Base-by-base conservation (phyloP, 2,329 filamentous ascomycete genomes). In the Tothia fuscella region DNA sequence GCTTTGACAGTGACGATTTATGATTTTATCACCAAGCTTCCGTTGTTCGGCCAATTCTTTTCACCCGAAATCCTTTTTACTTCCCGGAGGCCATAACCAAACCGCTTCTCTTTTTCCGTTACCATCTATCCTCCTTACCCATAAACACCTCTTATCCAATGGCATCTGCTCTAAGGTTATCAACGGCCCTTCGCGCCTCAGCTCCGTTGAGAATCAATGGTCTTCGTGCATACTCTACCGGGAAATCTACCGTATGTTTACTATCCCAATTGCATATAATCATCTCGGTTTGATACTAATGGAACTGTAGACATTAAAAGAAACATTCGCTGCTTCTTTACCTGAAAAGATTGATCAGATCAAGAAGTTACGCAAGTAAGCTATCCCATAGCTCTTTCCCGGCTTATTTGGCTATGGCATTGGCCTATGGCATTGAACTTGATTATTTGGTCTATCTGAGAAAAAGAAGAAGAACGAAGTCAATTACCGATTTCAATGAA, bases 301-400 rank as follows among this genome's bases (percentile, higher is more conserved):
- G n/a, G n/a, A n/a, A 43, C 51, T 53, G 49, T 20, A 98, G 91
- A 87, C 87, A 55, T 71, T 98, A 63, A 98, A 98, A 76, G 91
- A 98, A 66, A 89, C 87, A 62, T 96, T 98, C 66, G 89, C 89
- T 63, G 88, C 91, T 66, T 82, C 89, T 60, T 75, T 98, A 49
- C 91, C 91, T 56, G 86, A 80, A 65, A 93, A 96, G 78, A 82
- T 95, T 62, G 91, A 98, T 72, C 85, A 96, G 78, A 87, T 98
- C 74, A 98, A 98, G 85, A 80, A 86, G 67, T 80, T 98, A 60
- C 79, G 86, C 67, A 95, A 95, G 86, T 93, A 73, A 64, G 81
- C 68, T 44, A 13, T 29, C 22, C 19, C 13, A 40, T 6, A 31
- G 5, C 29, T 34, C 21, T 10, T n/a, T n/a, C n/a, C n/a, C n/a